Evolutionary conservation across 2,329 filamentous ascomycete species (phyloP).

Genomic region (Botrytis aclada): DNA sequence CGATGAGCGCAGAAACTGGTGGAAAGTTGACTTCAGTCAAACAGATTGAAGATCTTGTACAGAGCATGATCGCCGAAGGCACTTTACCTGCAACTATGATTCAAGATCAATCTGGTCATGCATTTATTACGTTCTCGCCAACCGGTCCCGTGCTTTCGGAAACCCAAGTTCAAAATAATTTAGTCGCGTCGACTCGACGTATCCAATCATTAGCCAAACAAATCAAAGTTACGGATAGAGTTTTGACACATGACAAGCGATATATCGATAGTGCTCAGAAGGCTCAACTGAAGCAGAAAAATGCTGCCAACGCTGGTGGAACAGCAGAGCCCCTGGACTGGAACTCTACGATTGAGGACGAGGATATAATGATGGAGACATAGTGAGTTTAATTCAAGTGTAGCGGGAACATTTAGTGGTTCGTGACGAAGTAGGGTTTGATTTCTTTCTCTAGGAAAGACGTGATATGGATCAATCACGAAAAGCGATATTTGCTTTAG

Average conservation of each 20-base stretch:
- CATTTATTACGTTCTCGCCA: conserved; percentile 52
- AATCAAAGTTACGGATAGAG: conserved; percentile 52
- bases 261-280: conserved; percentile 50
- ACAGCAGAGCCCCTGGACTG: conserved; percentile 27
- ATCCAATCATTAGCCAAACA: conserved; percentile 48
- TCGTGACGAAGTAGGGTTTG: background rate
- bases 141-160: conserved; percentile 48
- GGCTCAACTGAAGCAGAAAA: conserved; percentile 45
- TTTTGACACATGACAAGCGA: conserved; percentile 54
- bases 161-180: conserved; percentile 47
- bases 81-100: conserved; percentile 54
- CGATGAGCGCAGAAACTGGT: conserved; percentile 54
- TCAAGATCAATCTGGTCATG: conserved; percentile 37
- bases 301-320: conserved; percentile 20
- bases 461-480: background rate
- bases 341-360: conserved; percentile 32
- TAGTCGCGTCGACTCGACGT: conserved; percentile 43
- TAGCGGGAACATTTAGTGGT: background rate
- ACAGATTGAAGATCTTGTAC: conserved; percentile 48
- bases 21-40: conserved; percentile 42
- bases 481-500: background rate
- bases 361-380: conserved; percentile 35
- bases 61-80: conserved; percentile 53
- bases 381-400: conserved; percentile 9
- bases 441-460: background rate